Evolutionary conservation across 1,284 basidiomycete genomes (phyloP).

Genomic region (Malassezia dermatis): DNA sequence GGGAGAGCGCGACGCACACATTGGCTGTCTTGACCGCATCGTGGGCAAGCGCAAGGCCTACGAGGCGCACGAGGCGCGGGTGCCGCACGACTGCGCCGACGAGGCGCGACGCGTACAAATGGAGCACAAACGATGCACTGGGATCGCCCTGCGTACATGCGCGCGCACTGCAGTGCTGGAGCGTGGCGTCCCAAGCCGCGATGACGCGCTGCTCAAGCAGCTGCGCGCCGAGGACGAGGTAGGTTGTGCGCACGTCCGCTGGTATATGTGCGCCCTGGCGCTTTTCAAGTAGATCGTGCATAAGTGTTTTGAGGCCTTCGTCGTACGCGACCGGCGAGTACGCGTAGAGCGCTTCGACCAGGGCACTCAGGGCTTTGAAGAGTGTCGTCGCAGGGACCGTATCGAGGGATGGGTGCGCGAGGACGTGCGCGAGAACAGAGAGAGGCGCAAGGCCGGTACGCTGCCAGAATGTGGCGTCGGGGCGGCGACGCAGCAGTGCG

Average conservation of each 20-base stretch:
- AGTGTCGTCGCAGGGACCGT: constrained; percentile 12
- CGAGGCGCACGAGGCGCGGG: constrained; percentile 3
- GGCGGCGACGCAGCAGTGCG: not conserved
- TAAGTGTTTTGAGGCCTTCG: constrained; percentile 33
- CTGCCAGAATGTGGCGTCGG: constrained; percentile 1
- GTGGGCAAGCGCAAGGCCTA: constrained; percentile 8
- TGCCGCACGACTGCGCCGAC: constrained; percentile 24
- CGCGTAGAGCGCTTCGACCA: constrained; percentile 23
- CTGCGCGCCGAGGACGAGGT: not conserved
- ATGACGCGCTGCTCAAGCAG: constrained; percentile 16
- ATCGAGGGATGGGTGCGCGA: constrained; percentile 28
- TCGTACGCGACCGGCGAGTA: constrained; percentile 20
- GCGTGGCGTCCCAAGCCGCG: constrained; percentile 21
- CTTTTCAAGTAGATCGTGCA: constrained; percentile 37
- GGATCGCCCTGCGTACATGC: constrained; percentile 21
- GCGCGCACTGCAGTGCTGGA: constrained; percentile 5
- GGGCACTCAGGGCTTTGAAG: constrained; percentile 26
- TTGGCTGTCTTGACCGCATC: constrained; percentile 11
- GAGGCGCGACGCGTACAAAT: constrained; percentile 30
- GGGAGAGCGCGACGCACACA: not conserved
- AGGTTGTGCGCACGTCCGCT: constrained; percentile 1
- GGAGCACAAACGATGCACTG: constrained; percentile 24
- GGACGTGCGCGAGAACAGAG: constrained; percentile 28
- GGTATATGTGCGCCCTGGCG: constrained; percentile 32
- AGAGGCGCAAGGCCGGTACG: not conserved